Conservation (phyloP, 192 early-diverging fungal genomes). For the Piromyces finnis region DNA sequence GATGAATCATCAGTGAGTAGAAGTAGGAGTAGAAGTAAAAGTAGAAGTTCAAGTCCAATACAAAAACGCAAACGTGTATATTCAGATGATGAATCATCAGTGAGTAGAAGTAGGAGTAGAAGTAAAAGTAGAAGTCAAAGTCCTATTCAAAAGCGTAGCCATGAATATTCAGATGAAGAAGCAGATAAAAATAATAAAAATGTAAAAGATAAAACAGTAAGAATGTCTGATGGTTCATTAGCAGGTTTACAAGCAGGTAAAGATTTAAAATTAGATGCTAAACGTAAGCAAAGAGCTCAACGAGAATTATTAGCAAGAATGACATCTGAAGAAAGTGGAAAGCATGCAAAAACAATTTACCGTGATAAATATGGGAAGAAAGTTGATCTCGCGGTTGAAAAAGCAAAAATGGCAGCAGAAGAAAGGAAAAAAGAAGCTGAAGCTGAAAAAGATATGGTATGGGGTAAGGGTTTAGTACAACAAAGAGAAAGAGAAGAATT, state of each 20-base stretch:
- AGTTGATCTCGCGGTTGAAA: constrained; percentile 25
- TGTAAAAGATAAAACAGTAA: background rate
- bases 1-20: background rate
- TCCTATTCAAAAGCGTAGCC: background rate
- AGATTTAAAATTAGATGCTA: background rate
- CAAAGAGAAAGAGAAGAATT: constrained; percentile 9
- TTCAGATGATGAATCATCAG: background rate
- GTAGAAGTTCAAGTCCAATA: background rate
- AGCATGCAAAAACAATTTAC: constrained; percentile 33
- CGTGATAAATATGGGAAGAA: constrained; percentile 39
- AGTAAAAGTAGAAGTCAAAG: background rate
- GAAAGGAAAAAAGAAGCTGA: constrained; percentile 14
- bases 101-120: no score
- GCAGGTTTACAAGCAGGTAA: background rate
- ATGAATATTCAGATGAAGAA: background rate
- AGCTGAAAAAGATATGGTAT: constrained; percentile 22
- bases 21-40: background rate
- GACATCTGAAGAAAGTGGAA: constrained; percentile 3
- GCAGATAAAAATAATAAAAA: background rate
- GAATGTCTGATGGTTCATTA: background rate
- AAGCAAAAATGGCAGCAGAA: constrained; percentile 12
- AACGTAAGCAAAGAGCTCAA: background rate
- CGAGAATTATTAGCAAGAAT: background rate
- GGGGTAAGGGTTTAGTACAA: constrained; percentile 47
- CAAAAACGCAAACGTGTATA: background rate